phyloP scores from a whole-genome alignment of 306 rosid genomes.

The Gastrolobium villosum region DNA sequence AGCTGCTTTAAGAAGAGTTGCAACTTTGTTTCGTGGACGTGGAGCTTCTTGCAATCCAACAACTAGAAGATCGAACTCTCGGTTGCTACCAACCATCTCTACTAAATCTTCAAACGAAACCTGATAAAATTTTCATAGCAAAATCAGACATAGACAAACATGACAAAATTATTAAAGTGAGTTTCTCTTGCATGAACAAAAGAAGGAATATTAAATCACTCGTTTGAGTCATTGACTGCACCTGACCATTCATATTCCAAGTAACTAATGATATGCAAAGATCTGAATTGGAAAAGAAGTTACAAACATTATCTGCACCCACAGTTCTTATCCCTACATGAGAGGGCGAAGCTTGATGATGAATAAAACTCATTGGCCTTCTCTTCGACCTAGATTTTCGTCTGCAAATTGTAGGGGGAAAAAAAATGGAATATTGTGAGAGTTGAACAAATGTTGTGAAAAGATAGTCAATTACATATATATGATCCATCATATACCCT shows the following conservation, averaged over 20 bases:
- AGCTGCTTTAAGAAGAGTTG: slow-evolving; percentile 50
- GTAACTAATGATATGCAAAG: slow-evolving; percentile 67
- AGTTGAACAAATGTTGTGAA: not conserved
- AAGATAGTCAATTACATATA: not conserved
- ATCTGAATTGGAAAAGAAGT: slow-evolving; percentile 57
- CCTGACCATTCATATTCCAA: slow-evolving; percentile 91
- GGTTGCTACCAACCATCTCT: slow-evolving; percentile 59
- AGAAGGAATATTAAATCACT: not conserved
- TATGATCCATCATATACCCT: slow-evolving; percentile 50
- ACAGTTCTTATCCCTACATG: slow-evolving; percentile 69
- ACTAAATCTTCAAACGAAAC: slow-evolving; percentile 64
- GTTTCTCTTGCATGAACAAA: not conserved
- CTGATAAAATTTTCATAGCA: slow-evolving; percentile 22
- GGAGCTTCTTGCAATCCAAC: slow-evolving; percentile 90
- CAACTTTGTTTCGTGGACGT: slow-evolving; percentile 58
- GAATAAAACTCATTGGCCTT: slow-evolving; percentile 48
- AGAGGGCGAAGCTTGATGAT: slow-evolving; percentile 52
- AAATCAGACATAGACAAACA: not conserved
- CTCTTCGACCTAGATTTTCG: slow-evolving; percentile 47
- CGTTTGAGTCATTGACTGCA: not conserved
- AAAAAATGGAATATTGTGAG: not conserved
- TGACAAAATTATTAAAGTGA: not conserved
- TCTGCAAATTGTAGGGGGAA: slow-evolving; percentile 16
- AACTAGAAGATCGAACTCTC: slow-evolving; percentile 71
- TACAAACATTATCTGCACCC: slow-evolving; percentile 50